Evolutionary conservation across 148 eudicot species (phyloP).

Genomic region (Arctostaphylos glauca): DNA sequence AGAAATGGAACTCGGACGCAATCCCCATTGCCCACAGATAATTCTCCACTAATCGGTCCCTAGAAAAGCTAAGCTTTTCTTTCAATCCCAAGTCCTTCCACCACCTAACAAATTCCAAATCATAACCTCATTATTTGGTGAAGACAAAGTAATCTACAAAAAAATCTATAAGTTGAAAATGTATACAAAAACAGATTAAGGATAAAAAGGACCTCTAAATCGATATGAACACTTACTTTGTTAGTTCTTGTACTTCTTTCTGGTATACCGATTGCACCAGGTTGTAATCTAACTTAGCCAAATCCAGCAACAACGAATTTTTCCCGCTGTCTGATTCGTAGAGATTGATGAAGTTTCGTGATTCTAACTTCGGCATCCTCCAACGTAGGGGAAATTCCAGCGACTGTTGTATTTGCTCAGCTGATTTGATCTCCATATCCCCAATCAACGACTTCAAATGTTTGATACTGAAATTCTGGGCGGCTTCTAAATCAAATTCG

Average conservation of each 20-base stretch:
- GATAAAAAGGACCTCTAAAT: background rate
- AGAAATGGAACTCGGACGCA: slow-evolving; percentile 10
- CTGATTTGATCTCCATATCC: background rate
- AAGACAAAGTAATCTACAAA: too few relatives aligned
- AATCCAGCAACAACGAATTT: background rate
- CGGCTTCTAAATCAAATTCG: slow-evolving; percentile 16
- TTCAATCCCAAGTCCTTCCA: slow-evolving; percentile 16
- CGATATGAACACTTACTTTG: background rate
- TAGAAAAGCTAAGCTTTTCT: slow-evolving; percentile 6
- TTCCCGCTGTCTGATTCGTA: background rate
- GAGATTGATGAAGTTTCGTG: slow-evolving; percentile 8
- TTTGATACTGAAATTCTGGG: slow-evolving; percentile 3
- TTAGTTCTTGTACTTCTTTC: slow-evolving; percentile 1
- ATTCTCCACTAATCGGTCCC: slow-evolving; percentile 22
- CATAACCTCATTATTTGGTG: background rate
- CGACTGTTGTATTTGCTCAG: slow-evolving; percentile 5
- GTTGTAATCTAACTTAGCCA: slow-evolving; percentile 17
- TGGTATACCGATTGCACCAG: slow-evolving; percentile 20
- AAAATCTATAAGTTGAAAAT: too few relatives aligned
- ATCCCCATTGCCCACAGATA: slow-evolving; percentile 19
- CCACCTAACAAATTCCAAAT: slow-evolving; percentile 8
- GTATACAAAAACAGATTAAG: too few relatives aligned
- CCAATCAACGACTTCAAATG: background rate
- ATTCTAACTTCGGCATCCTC: slow-evolving; percentile 16
- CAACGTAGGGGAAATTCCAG: slow-evolving; percentile 11